A percentile compares a stretch with the other conserved stretches of the same genome.
Evolutionary conservation across 202 grass and related monocot genomes (phyloP).

Genomic region (Panicum hallii): DNA sequence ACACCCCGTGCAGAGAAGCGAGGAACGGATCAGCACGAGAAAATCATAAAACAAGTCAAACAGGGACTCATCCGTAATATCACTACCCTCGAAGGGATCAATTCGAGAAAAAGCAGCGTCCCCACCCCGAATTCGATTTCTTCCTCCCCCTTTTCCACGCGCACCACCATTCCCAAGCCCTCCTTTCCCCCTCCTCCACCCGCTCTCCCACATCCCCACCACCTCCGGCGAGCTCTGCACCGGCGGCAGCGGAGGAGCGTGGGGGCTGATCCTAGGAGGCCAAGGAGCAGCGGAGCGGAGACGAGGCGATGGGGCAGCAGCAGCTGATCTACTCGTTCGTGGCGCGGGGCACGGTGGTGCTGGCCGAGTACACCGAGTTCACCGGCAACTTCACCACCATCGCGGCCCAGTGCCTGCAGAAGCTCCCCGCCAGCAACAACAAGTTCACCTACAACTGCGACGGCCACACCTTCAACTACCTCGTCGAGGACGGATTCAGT

Average conservation of each 20-base stretch:
- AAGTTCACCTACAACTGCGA: constrained; percentile 95
- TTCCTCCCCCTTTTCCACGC: constrained; percentile 36
- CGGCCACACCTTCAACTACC: constrained; percentile 97
- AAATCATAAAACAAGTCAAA: background rate
- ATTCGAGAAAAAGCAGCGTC: background rate
- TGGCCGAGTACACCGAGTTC: constrained; percentile 98
- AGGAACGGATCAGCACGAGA: background rate
- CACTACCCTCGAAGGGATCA: background rate
- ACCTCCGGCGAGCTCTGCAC: background rate
- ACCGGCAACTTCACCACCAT: constrained; percentile 94
- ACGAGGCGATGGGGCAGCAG: constrained; percentile 67
- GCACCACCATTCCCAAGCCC: background rate
- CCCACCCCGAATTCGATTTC: constrained; percentile 42
- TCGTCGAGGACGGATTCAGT: constrained; percentile 95
- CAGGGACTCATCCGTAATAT: background rate
- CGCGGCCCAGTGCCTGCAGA: constrained; percentile 88
- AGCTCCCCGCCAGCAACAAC: constrained; percentile 90
- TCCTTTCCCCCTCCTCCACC: background rate
- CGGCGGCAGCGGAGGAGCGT: background rate
- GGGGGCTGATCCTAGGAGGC: background rate
- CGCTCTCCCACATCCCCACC: background rate
- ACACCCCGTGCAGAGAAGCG: too few relatives aligned
- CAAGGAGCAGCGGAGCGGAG: background rate
- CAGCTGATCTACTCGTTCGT: constrained; percentile 95
- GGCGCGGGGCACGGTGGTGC: constrained; percentile 78